Conservation (phyloP, 2,329 filamentous ascomycete species). For the Trichoderma pleuroti region DNA sequence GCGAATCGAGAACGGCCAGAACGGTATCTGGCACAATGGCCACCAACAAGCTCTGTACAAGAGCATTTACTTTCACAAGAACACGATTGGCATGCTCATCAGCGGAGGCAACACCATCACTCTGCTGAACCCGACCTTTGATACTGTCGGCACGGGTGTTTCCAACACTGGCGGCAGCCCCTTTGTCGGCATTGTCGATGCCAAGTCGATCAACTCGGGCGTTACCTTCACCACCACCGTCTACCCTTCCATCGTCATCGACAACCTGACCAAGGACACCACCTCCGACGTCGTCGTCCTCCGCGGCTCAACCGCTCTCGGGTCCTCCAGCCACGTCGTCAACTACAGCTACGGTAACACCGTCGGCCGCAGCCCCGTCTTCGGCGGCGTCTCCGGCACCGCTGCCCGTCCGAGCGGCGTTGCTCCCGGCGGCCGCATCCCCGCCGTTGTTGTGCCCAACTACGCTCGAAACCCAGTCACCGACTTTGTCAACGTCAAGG, state of each 20-base stretch:
- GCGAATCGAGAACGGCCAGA: constrained; percentile 40
- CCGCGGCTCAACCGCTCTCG: constrained; percentile 31
- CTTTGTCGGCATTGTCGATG: constrained; percentile 41
- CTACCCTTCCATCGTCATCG: constrained; percentile 41
- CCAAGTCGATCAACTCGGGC: constrained; percentile 40
- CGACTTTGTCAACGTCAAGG: constrained; percentile 37
- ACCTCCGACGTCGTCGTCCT: constrained; percentile 35
- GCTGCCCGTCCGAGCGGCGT: constrained; percentile 33
- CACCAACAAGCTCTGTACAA: constrained; percentile 45
- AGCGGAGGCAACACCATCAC: constrained; percentile 37
- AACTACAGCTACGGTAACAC: constrained; percentile 44
- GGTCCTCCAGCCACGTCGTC: constrained; percentile 31
- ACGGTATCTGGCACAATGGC: constrained; percentile 41
- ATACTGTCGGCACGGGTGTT: constrained; percentile 37
- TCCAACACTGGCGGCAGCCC: constrained; percentile 35
- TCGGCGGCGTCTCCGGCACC: constrained; percentile 32
- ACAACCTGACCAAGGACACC: constrained; percentile 42
- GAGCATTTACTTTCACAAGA: constrained; percentile 42
- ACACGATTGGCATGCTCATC: constrained; percentile 35
- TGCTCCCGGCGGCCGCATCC: constrained; percentile 36
- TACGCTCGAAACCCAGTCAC: constrained; percentile 33
- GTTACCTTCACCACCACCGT: constrained; percentile 36
- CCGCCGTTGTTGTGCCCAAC: constrained; percentile 38
- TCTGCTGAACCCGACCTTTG: constrained; percentile 40
- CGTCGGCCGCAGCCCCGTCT: constrained; percentile 38